Conservation (phyloP, 495 filamentous ascomycete genomes). For the Staphylotrichum tortipilum region DNA sequence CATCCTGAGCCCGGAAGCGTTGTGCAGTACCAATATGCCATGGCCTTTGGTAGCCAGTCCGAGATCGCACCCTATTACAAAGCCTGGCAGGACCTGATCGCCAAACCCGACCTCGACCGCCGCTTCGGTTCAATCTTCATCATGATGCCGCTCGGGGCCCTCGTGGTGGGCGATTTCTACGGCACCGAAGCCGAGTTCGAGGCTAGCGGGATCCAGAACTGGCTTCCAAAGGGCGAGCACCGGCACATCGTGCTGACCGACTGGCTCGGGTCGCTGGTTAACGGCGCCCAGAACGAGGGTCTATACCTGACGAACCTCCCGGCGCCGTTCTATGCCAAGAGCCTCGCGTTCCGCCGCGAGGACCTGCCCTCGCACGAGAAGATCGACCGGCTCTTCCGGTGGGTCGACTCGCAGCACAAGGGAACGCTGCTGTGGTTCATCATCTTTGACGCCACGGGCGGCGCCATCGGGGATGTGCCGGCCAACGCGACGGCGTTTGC, state of each 20-base stretch:
- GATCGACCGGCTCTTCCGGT: conserved; percentile 41
- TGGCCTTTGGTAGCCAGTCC: conserved; percentile 36
- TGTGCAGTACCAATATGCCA: conserved; percentile 43
- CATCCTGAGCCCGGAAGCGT: conserved; percentile 46
- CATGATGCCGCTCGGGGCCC: conserved; percentile 40
- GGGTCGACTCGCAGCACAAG: conserved; percentile 41
- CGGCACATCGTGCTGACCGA: conserved; percentile 39
- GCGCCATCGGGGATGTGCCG: conserved; percentile 39
- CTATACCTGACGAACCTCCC: conserved; percentile 38
- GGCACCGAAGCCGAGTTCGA: conserved; percentile 44
- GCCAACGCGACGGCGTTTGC: conserved; percentile 46
- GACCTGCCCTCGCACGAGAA: conserved; percentile 33
- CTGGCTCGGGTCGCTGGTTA: conserved; percentile 46
- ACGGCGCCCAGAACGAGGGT: conserved; percentile 42
- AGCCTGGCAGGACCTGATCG: conserved; percentile 36
- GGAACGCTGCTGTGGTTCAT: conserved; percentile 46
- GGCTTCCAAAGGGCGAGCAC: conserved; percentile 29
- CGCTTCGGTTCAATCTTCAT: conserved; percentile 46
- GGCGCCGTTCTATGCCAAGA: conserved; percentile 45
- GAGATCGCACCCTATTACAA: conserved; percentile 33
- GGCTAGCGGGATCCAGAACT: conserved; percentile 35
- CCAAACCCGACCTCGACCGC: conserved; percentile 45
- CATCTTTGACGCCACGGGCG: conserved; percentile 50
- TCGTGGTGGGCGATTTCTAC: conserved; percentile 45
- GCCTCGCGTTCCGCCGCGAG: conserved; percentile 41